Base-by-base conservation (phyloP, 2,329 filamentous ascomycete species). In the Fonsecaea monophora region DNA sequence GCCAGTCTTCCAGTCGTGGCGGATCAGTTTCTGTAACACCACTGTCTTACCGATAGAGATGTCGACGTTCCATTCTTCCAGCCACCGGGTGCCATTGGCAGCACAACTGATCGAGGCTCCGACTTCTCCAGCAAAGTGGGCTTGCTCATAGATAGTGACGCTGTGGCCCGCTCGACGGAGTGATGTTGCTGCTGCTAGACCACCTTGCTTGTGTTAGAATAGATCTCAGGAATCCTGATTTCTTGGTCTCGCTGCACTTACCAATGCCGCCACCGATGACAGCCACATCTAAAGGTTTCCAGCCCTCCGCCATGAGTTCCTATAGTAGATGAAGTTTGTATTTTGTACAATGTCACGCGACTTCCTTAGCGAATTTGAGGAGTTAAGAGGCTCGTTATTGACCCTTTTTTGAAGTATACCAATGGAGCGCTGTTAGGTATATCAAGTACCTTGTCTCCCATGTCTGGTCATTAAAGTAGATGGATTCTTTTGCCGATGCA, bases 111-210 rank as follows among this genome's bases (percentile, higher is more conserved):
- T 70, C 1, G 75, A 76, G 8, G 75, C 76, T 6, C 75, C 75
- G 1, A 77, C 71, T 64, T 77, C 75, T 4, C 73, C 73, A 2
- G 69, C 69, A 60, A 75, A 77, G 15, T 72, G 60, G 0, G 75
- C 76, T 61, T 75, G 68, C 45, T 76, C 75, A 6, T 77, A 58
- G 61, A 78, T 73, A 56, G 74, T 74, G 25, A 78, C 75, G 25
- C 68, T 69, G 68, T 78, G 76, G 0, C 76, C 76, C 40, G 74
- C 73, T 57, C 73, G 75, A n/a, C 75, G 72, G 0, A 78, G 65
- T 1, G 75, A 74, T 65, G 77, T 74, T 2, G 76, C 76, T 0
- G 76, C 73, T 3, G 71, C 70, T 4, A 78, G 70, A 7, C 76
- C 76, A 15, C 75, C 75, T 61, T 10, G 1, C 7, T 13, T 4